Evolutionary conservation across 139 green algal species (phyloP), one percentile per base, ranked within the genome.

Genomic region (Asterochloris sp.): DNA sequence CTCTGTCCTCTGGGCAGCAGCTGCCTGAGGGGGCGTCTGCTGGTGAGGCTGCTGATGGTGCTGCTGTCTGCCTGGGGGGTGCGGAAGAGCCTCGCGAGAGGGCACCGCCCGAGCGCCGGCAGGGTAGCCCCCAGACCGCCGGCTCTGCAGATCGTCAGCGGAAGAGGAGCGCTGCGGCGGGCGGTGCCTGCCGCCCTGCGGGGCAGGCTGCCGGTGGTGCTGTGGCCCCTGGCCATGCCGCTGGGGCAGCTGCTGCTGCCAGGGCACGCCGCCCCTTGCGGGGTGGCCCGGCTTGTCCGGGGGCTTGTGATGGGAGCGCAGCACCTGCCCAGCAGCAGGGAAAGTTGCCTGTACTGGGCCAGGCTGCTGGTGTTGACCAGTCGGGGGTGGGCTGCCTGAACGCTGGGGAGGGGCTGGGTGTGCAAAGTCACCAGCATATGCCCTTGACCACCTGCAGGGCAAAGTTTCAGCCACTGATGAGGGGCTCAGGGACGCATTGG

Each of bases 291-390:
- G 4, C 66, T 71, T 21, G 19, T 71, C 19, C 66, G 17, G 8
- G 17, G 17, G 66, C 17, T 10, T 21, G 19, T 71, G 66, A 10
- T 71, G 76, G 23, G 38, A 24, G 54, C 68, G 76, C 15, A 61
- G 16, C 54, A 69, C 47, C 26, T 80, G 60, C 23, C 76, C 29
- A 38, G 24, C 38, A 23, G 76, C 13, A 12, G 60, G 76, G 13
- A 80, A 38, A 47, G 47, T 26, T 14, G 38, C 60, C 8, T 69
- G 76, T 13, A 24, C 75, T n/a, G 75, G 23, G n/a, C 66, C 66
- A 14, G 67, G 76, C 17, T 80, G 60, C 76, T 80, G 76, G 15
- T 69, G 76, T 21, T 60, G 76, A 47, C 68, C 60, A 54, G 76
- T 12, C 14, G 76, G 76, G 60, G 68, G 16, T 0, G 60, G 76